Evolutionary conservation across 2,329 filamentous ascomycete species (phyloP).

Genomic region (Penicillium oxalicum): DNA sequence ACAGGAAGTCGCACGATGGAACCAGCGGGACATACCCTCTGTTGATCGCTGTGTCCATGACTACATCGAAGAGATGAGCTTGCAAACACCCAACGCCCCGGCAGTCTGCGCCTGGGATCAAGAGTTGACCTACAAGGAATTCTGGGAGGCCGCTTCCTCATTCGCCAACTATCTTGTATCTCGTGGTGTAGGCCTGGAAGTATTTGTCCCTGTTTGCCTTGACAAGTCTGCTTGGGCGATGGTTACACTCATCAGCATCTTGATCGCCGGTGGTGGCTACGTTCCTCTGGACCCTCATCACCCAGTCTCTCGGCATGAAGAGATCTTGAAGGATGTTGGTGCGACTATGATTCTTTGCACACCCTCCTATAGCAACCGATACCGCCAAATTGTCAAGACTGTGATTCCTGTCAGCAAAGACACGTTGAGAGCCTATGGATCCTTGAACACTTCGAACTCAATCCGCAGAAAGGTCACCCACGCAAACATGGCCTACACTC

Average conservation of each 20-base stretch:
- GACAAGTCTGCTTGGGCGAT: constrained; percentile 33
- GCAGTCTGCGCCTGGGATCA: constrained; percentile 36
- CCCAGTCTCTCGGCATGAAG: constrained; percentile 28
- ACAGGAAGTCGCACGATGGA: constrained; percentile 29
- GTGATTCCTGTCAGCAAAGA: constrained; percentile 30
- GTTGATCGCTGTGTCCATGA: constrained; percentile 31
- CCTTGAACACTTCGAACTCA: constrained; percentile 10
- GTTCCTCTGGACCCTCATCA: constrained; percentile 33
- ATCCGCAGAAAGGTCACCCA: constrained; percentile 9
- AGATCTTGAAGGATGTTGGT: constrained; percentile 28
- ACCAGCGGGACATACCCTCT: constrained; percentile 18
- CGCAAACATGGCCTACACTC: constrained; percentile 29
- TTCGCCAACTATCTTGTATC: constrained; percentile 28
- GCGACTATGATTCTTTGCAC: constrained; percentile 31
- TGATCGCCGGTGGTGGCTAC: constrained; percentile 32
- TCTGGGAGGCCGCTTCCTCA: constrained; percentile 24
- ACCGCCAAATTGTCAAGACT: constrained; percentile 24
- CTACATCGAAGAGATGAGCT: constrained; percentile 24
- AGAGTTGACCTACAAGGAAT: constrained; percentile 27
- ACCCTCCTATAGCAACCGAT: constrained; percentile 27
- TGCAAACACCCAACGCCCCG: constrained; percentile 23
- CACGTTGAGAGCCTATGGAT: constrained; percentile 24
- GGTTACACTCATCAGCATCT: constrained; percentile 28
- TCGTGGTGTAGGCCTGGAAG: constrained; percentile 29
- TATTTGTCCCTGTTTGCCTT: constrained; percentile 29